These are phyloP conservation scores for Xylaria palmicola DNA, from an alignment of 495 filamentous ascomycete species.

Conservation along the genomic window DNA sequence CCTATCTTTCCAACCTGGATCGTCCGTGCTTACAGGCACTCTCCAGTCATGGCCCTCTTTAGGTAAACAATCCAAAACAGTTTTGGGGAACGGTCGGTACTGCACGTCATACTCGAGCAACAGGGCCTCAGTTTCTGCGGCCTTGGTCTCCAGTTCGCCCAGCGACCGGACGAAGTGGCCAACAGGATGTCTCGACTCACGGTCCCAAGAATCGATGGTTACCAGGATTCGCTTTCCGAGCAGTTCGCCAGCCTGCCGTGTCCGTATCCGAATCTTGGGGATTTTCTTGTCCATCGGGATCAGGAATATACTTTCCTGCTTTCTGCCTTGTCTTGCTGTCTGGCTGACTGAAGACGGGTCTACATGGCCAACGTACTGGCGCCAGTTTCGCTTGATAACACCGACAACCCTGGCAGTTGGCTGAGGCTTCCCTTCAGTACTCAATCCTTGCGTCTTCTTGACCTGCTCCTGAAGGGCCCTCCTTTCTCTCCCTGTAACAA, in stretches of 20 bases:
- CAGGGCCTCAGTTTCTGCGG: slow-evolving; percentile 91
- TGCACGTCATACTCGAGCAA: slow-evolving; percentile 96
- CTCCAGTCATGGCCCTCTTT: slow-evolving; percentile 91
- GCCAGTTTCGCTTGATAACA: slow-evolving; percentile 91
- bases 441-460: slow-evolving; percentile 77
- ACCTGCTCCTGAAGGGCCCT: slow-evolving; percentile 87
- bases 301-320: slow-evolving; percentile 89
- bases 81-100: slow-evolving; percentile 94
- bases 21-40: slow-evolving; percentile 71
- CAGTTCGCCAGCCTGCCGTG: slow-evolving; percentile 82
- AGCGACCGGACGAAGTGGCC: slow-evolving; percentile 93
- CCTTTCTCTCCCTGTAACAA: slow-evolving; percentile 83
- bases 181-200: slow-evolving; percentile 84
- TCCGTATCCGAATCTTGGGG: slow-evolving; percentile 90
- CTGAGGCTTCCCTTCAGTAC: slow-evolving; percentile 73
- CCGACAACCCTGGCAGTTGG: slow-evolving; percentile 93
- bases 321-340: slow-evolving; percentile 66
- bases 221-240: slow-evolving; percentile 92
- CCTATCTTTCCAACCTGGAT: slow-evolving; percentile 82
- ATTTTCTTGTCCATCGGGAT: slow-evolving; percentile 97
- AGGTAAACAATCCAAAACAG: slow-evolving; percentile 89
- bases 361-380: slow-evolving; percentile 94
- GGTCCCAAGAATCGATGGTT: slow-evolving; percentile 92
- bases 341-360: slow-evolving; percentile 80
- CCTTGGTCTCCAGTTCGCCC: slow-evolving; percentile 91